Percentiles rank a stretch among this genome's conserved stretches.
Evolutionary conservation across 2,329 filamentous ascomycete genomes (phyloP).

Genomic region (Bimuria novae-zelandiae): DNA sequence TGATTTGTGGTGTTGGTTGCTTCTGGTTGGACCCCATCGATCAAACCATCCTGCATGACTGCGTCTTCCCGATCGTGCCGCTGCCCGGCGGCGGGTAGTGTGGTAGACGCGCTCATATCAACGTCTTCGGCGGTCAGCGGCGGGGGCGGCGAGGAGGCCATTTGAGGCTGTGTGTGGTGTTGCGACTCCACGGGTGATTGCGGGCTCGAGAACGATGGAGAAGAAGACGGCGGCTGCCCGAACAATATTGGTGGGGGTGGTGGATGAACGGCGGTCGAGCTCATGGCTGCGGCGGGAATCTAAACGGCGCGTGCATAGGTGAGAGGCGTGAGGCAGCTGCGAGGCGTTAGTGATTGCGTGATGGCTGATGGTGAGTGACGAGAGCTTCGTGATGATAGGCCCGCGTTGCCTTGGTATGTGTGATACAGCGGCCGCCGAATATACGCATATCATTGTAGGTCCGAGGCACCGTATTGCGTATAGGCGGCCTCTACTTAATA

Average conservation of each 20-base stretch:
- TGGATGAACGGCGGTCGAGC: slow-evolving; percentile 45
- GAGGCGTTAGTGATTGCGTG: not conserved
- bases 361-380: not conserved
- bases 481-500: not conserved
- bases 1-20: slow-evolving; percentile 14
- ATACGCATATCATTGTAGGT: no score
- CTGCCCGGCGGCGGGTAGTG: slow-evolving; percentile 38
- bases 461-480: no score
- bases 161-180: slow-evolving; percentile 28
- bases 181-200: slow-evolving; percentile 36
- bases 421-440: no score
- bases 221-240: slow-evolving; percentile 38
- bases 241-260: slow-evolving; percentile 44
- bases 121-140: slow-evolving; percentile 29
- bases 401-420: no score
- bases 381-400: not conserved
- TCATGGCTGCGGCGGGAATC: slow-evolving; percentile 37
- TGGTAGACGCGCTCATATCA: slow-evolving; percentile 43
- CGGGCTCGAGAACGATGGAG: slow-evolving; percentile 39
- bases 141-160: slow-evolving; percentile 31
- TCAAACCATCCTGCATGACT: slow-evolving; percentile 39
- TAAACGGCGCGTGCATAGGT: not conserved
- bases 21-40: slow-evolving; percentile 20
- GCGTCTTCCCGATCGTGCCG: slow-evolving; percentile 44
- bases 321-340: not conserved